Evolutionary conservation across 73 alveolate genomes (phyloP).

Genomic region (Durusdinium trenchii): DNA sequence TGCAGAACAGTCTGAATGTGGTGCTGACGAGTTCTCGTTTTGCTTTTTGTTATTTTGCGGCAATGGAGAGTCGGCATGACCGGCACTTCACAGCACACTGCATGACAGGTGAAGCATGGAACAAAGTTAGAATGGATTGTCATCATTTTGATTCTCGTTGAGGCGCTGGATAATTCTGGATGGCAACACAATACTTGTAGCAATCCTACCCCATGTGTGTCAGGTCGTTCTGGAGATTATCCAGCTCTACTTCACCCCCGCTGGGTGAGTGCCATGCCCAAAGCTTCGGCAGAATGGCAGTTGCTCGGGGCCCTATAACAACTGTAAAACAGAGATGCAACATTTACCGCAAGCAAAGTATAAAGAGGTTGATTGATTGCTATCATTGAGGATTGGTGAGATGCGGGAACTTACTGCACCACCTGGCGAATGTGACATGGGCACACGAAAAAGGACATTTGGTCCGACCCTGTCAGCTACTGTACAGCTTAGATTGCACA

Average conservation of each 20-base stretch:
- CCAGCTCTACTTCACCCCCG: constrained; percentile 93
- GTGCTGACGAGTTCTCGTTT: background rate
- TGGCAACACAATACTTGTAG: background rate
- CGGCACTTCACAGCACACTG: background rate
- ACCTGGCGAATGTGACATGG: no score
- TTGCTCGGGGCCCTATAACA: background rate
- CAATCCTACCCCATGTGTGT: no score
- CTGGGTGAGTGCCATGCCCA: constrained; percentile 36
- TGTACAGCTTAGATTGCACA: no score
- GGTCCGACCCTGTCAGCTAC: no score
- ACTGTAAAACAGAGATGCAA: no score
- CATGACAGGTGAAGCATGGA: constrained; percentile 73
- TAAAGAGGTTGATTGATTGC: no score
- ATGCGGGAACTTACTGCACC: no score
- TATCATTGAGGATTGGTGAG: background rate
- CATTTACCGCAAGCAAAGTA: no score
- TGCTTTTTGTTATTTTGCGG: background rate
- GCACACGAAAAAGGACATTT: no score
- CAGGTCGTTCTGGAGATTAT: constrained; percentile 87
- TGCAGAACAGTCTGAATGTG: constrained; percentile 90
- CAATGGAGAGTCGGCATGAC: background rate
- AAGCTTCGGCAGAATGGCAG: constrained; percentile 32
- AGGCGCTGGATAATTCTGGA: background rate
- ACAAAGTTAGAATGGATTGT: constrained; percentile 83
- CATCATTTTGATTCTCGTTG: constrained; percentile 89